These are phyloP conservation scores for Cordyceps sp. DNA, from an alignment of 2,329 filamentous ascomycete species.

Conservation along the genomic window DNA sequence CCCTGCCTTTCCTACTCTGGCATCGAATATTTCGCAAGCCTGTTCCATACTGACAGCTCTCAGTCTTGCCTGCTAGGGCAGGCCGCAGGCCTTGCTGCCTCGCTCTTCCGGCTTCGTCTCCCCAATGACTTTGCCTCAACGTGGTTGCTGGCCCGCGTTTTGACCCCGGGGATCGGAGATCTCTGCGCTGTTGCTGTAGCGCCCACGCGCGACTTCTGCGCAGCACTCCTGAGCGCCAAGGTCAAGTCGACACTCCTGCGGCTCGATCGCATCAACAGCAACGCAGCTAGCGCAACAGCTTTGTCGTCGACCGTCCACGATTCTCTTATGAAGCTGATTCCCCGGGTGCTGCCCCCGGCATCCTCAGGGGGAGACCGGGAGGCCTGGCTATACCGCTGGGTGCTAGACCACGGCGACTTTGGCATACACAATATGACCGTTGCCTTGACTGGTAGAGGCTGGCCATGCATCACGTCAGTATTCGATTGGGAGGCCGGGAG, in stretches of 20 bases:
- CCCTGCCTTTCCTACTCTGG: no score
- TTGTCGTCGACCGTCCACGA: slow-evolving; percentile 8
- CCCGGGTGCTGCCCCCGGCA: slow-evolving; percentile 7
- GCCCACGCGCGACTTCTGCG: slow-evolving; percentile 13
- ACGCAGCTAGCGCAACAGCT: no score
- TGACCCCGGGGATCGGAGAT: background rate
- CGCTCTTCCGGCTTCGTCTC: slow-evolving; percentile 6
- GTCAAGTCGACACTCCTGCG: slow-evolving; percentile 11
- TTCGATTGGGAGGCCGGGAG: slow-evolving; percentile 14
- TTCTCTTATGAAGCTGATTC: slow-evolving; percentile 11
- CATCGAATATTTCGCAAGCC: no score
- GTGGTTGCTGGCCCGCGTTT: slow-evolving; percentile 5
- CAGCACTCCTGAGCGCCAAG: slow-evolving; percentile 9
- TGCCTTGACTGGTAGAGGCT: slow-evolving; percentile 1
- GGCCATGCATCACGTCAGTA: slow-evolving; percentile 10
- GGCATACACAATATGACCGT: slow-evolving; percentile 15
- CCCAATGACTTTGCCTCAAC: slow-evolving; percentile 3
- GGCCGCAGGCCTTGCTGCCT: slow-evolving; percentile 6
- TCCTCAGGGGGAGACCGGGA: slow-evolving; percentile 1
- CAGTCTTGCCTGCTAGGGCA: slow-evolving; percentile 5
- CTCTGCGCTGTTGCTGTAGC: slow-evolving; percentile 4
- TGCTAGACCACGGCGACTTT: slow-evolving; percentile 17
- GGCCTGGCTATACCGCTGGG: slow-evolving; percentile 10
- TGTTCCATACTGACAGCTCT: no score
- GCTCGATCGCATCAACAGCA: background rate